phyloP scores from a whole-genome alignment of 2,329 filamentous ascomycete species.

The Hypoxylon sp. region DNA sequence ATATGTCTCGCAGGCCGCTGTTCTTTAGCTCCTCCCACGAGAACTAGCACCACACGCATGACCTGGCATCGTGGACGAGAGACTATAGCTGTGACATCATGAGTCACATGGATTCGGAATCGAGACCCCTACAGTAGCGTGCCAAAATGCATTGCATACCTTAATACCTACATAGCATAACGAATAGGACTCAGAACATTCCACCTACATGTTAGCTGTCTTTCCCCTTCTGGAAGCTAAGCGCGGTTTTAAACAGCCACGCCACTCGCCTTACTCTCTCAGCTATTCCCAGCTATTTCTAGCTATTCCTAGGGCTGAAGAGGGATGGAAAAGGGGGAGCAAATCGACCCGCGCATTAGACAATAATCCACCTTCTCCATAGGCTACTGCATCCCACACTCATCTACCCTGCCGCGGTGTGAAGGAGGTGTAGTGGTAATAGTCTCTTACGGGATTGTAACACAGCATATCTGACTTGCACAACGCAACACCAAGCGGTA shows the following conservation, averaged over 20 bases:
- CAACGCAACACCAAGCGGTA: slow-evolving; percentile 1
- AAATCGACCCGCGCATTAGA: background rate
- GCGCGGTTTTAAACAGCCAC: slow-evolving; percentile 8
- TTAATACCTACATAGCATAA: background rate
- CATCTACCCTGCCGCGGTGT: background rate
- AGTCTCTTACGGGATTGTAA: slow-evolving; percentile 1
- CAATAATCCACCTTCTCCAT: background rate
- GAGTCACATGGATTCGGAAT: background rate
- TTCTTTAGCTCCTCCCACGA: background rate
- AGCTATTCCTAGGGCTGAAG: slow-evolving; percentile 28
- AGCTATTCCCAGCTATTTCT: slow-evolving; percentile 10
- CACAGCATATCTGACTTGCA: slow-evolving; percentile 21
- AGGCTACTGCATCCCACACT: slow-evolving; percentile 9
- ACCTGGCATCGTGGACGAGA: background rate
- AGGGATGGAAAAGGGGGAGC: background rate
- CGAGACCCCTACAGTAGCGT: background rate
- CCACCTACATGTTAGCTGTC: background rate
- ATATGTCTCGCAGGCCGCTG: background rate
- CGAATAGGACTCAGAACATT: background rate
- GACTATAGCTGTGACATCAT: slow-evolving; percentile 20
- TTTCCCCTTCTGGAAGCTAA: slow-evolving; percentile 15
- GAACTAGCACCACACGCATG: slow-evolving; percentile 6
- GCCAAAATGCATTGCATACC: background rate
- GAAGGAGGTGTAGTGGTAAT: slow-evolving; percentile 6
- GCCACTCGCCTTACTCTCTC: slow-evolving; percentile 17